Conservation (phyloP, 164 flowering plant genomes). For the Chimonanthus praecox region DNA sequence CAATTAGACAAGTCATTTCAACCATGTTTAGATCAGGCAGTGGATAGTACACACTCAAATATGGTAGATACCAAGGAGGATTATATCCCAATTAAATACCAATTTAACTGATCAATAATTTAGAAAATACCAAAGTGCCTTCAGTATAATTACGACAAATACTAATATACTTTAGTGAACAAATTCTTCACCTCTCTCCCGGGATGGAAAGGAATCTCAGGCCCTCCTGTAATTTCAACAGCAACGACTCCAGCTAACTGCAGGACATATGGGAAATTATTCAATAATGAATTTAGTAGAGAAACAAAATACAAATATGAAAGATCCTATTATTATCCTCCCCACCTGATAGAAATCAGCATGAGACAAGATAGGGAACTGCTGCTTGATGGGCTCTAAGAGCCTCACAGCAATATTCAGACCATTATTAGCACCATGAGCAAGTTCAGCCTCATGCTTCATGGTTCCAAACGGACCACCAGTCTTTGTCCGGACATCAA, state of each 20-base stretch:
- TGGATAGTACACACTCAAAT: no score
- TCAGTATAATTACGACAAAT: not conserved
- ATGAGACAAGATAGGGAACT: constrained; percentile 60
- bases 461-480: constrained; percentile 95
- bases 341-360: constrained; percentile 81
- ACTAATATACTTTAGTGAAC: not conserved
- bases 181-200: constrained; percentile 51
- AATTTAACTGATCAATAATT: not conserved
- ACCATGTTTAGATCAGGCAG: no score
- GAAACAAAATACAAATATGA: no score
- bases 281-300: not conserved
- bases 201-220: constrained; percentile 82
- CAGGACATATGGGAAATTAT: not conserved
- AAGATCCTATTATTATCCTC: no score
- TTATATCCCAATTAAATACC: no score
- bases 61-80: no score
- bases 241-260: constrained; percentile 88
- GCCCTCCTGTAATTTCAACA: constrained; percentile 82
- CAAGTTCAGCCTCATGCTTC: constrained; percentile 62
- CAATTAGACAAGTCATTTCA: no score
- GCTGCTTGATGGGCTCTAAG: constrained; percentile 72
- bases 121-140: not conserved
- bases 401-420: constrained; percentile 72
- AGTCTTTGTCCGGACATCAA: constrained; percentile 65
- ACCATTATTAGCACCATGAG: constrained; percentile 70